phyloP scores from a whole-genome alignment of 208 protist genomes.

The Trypanosoma boissoni region DNA sequence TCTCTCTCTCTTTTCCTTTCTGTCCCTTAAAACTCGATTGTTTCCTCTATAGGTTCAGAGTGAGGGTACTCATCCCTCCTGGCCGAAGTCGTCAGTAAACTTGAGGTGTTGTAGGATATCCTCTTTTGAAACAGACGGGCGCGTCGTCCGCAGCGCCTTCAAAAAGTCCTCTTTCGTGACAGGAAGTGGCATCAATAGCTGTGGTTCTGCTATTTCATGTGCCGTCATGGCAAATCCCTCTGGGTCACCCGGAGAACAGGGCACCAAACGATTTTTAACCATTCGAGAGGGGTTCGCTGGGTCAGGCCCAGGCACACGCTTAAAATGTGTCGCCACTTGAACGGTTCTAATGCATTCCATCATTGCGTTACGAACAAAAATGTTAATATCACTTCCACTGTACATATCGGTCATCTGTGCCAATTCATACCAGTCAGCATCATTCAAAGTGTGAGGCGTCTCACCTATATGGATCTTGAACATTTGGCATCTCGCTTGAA shows the following conservation, averaged over 20 bases:
- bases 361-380: constrained; percentile 95
- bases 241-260: constrained; percentile 94
- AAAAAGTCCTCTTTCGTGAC: constrained; percentile 93
- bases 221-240: constrained; percentile 92
- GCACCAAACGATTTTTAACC: constrained; percentile 80
- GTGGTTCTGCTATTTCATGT: constrained; percentile 84
- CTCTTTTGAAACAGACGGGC: constrained; percentile 86
- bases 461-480: constrained; percentile 97
- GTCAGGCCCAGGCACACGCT: constrained; percentile 80
- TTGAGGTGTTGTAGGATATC: constrained; percentile 93
- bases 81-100: constrained; percentile 97
- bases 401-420: constrained; percentile 91
- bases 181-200: constrained; percentile 89
- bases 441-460: constrained; percentile 85
- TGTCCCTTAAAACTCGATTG: not conserved
- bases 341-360: constrained; percentile 97
- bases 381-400: constrained; percentile 96
- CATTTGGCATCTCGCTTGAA: constrained; percentile 77
- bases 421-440: constrained; percentile 90
- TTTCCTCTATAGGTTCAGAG: constrained; percentile 7
- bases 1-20: constrained; percentile 1
- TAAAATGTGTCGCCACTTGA: constrained; percentile 98
- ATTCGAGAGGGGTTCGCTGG: constrained; percentile 69
- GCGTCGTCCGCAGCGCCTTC: constrained; percentile 82
- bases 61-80: constrained; percentile 80